Base-by-base conservation (phyloP, 2,329 filamentous ascomycete genomes). In the Sarocladium brachiariae region DNA sequence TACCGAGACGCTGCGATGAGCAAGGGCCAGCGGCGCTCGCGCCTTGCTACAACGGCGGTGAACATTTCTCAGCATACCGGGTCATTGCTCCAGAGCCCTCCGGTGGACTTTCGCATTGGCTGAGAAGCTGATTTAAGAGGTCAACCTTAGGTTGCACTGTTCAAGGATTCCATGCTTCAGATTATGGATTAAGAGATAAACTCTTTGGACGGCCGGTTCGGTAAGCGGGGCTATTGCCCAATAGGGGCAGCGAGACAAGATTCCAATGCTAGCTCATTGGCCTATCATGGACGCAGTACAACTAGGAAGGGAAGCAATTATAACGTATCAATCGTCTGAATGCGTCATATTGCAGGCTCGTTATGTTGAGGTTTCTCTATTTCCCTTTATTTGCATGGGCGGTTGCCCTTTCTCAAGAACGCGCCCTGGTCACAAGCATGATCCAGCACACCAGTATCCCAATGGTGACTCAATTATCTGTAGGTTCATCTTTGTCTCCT, bases 401-500 rank as follows among this genome's bases (percentile, higher is more conserved):
- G 35, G 16, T 8, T 8, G 10, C 35, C 18, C 16, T 39, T 4
- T 16, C 16, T 18, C 35, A 39, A 21, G 35, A 39, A 8, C 6
- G 19, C 6, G 7, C 18, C 35, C 8, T 21, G 13, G 18, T 21
- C 18, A 21, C 8, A 21, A 18, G 35, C 35, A 39, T 39, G 35
- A 21, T 39, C 35, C 35, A 39, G 35, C 35, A 39, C 35, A 39
- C 35, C 35, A 39, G 13, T 18, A 21, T 8, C 35, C 35, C 14
- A n/a, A 6, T n/a, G 6, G 33, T 21, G 10, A 39, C 35, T 59
- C 50, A 60, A 34, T 64, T 54, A 18, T 59, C 57, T 49, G 59
- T 51, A 38, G 60, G 56, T 55, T 67, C 35, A 47, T 65, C 63
- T 27, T 64, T 62, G 30, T 68, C 43, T 19, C 16, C 43, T 33